Base-by-base conservation (phyloP, 371 early-diverging fungal genomes). In the Gilbertella persicaria region DNA sequence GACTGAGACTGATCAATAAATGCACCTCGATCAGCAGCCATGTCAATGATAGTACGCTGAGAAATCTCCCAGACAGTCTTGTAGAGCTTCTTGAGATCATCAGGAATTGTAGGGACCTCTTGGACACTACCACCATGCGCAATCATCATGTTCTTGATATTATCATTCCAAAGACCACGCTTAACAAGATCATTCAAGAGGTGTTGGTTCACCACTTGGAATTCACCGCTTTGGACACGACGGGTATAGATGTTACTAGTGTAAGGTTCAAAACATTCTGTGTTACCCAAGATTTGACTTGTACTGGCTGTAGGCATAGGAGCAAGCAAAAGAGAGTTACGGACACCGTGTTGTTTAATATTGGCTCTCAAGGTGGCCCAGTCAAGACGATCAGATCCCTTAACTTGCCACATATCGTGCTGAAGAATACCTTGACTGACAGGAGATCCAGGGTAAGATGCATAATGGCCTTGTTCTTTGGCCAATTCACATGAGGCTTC, bases 271-370 rank as follows among this genome's bases (percentile, higher is more conserved):
- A 99, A 98, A 72, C 98, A 96, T 79, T 99, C 99, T 73, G 97
- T 99, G 82, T 91, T 96, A 24, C 99, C 99, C 37, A 99, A 85
- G 49, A 99, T 98, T 74, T 99, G 99, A 14, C 97, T 96, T 4
- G 99, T 99, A 17, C 94, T 93, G 1, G 99, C 99, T 0, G 99
- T 99, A 12, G 99, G 99, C 99, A 99, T 99, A 4, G 98, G 98
- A 10, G 99, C 98, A 5, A 99, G 85, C 16, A 99, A 75, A n/a
- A 99, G 80, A 20, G 95, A 94, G 83, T 99, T 99, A 48, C 99
- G 90, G n/a, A 97, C 90, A 55, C 99, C 99, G 64, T 89, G 78
- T 64, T 90, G 59, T 24, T 86, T 84, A 51, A 99, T 95, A 50
- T 84, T 79, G n/a, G 74, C 80, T 28, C 97, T 85, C 21, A 99